A percentile compares a stretch with the other conserved stretches of the same genome.
Evolutionary conservation across 495 filamentous ascomycete species (phyloP).

Genomic region (Lophiostoma macrostomum): DNA sequence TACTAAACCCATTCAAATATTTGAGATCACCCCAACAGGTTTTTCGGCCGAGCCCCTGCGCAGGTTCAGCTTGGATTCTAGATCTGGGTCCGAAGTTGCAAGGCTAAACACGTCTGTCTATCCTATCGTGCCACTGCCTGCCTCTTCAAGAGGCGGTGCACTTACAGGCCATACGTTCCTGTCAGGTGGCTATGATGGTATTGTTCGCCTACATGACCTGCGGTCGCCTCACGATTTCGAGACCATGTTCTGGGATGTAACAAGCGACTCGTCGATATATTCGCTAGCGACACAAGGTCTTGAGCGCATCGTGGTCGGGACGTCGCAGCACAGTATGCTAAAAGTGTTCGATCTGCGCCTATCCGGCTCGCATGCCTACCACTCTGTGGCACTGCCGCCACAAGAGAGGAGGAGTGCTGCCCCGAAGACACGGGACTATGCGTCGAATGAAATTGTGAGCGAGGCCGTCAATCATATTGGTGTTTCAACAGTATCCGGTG

Average conservation of each 20-base stretch:
- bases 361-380: conserved; percentile 43
- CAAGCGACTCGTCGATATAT: conserved; percentile 57
- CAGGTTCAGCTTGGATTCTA: conserved; percentile 40
- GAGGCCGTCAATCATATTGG: not conserved
- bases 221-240: conserved; percentile 52
- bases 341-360: conserved; percentile 67
- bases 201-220: conserved; percentile 65
- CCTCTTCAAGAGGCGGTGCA: conserved; percentile 31
- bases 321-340: conserved; percentile 54
- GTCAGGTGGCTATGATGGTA: conserved; percentile 59
- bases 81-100: conserved; percentile 21
- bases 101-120: conserved; percentile 41
- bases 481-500: not conserved
- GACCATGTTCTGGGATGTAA: conserved; percentile 52
- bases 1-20: conserved; percentile 49
- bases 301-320: conserved; percentile 58
- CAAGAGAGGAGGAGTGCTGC: not conserved
- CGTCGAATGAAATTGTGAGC: not conserved
- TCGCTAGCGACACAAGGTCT: conserved; percentile 56
- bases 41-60: conserved; percentile 41
- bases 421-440: not conserved
- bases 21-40: conserved; percentile 45
- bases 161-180: conserved; percentile 55
- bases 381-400: conserved; percentile 19
- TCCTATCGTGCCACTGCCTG: conserved; percentile 51